Percentiles rank a stretch among this genome's conserved stretches.
These are phyloP conservation scores for Russula earlei DNA, from an alignment of 768 basidiomycete genomes.

Conservation along the genomic window DNA sequence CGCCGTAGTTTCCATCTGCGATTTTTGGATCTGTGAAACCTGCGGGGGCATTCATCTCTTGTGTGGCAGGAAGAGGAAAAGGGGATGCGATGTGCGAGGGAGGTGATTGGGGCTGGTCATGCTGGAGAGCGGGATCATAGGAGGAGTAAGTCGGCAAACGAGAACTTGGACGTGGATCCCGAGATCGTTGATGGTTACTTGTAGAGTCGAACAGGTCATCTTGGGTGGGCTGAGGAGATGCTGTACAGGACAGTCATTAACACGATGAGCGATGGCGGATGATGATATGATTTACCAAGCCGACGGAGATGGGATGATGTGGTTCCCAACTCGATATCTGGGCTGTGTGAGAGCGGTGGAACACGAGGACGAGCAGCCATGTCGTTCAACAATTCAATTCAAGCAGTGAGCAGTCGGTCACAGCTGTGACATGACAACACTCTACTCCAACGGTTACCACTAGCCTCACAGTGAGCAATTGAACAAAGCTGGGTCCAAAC, in stretches of 20 bases:
- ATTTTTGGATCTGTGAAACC: neutral
- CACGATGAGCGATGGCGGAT: neutral
- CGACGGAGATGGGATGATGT: neutral
- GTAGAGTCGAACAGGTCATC: neutral
- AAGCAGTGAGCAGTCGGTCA: too few species aligned
- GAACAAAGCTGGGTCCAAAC: too few species aligned
- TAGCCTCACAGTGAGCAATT: too few species aligned
- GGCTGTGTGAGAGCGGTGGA: slow-evolving; percentile 4
- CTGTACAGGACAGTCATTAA: neutral
- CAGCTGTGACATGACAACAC: too few species aligned
- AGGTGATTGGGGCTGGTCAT: neutral
- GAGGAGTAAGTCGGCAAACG: slow-evolving; percentile 8
- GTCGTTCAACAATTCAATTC: too few species aligned
- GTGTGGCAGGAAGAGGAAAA: neutral
- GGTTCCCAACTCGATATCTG: slow-evolving; percentile 9
- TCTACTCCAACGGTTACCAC: too few species aligned
- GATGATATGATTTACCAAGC: neutral
- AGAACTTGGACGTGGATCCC: neutral
- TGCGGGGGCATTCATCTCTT: neutral
- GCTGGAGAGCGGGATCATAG: neutral
- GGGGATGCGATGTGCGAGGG: neutral
- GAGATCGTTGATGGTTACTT: neutral
- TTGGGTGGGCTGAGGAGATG: neutral
- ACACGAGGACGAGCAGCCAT: neutral
- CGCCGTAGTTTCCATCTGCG: slow-evolving; percentile 6